Conservation (phyloP, 129 eudicot genomes). For the Flaveria trinervia region DNA sequence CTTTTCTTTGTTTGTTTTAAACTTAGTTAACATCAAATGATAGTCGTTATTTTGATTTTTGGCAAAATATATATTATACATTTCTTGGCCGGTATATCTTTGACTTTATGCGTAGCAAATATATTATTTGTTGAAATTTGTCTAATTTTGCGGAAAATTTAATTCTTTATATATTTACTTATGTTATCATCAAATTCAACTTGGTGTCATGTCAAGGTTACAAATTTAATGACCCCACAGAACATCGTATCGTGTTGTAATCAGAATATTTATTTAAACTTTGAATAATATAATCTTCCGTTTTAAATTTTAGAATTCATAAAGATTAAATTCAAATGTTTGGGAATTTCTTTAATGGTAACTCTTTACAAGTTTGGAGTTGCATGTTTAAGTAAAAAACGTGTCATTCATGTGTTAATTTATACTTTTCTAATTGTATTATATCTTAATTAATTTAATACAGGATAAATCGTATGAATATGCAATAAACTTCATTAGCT, state of each 20-base stretch:
- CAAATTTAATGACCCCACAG: not conserved
- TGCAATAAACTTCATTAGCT: too few species aligned
- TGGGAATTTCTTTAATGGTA: not conserved
- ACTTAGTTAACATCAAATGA: constrained; percentile 16
- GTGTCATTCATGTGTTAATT: too few species aligned
- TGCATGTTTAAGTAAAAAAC: too few species aligned
- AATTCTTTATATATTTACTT: not conserved
- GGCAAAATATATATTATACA: not conserved
- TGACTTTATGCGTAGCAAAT: constrained; percentile 11
- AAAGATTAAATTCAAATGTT: not conserved
- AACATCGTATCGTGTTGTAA: not conserved
- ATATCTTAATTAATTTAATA: too few species aligned
- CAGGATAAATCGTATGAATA: too few species aligned
- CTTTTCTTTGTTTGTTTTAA: not conserved
- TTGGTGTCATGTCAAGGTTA: not conserved
- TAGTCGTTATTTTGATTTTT: constrained; percentile 1
- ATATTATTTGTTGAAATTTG: not conserved
- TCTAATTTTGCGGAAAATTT: not conserved
- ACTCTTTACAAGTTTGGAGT: too few species aligned
- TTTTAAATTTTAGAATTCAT: not conserved
- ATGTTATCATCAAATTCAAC: constrained; percentile 11
- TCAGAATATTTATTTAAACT: not conserved
- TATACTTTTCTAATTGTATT: too few species aligned
- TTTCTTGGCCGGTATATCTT: constrained; percentile 9
- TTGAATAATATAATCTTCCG: not conserved